Percentiles rank a stretch among this genome's conserved stretches.
These are phyloP conservation scores for Yarrowia sp. DNA, from an alignment of 805 yeast species.

Conservation along the genomic window DNA sequence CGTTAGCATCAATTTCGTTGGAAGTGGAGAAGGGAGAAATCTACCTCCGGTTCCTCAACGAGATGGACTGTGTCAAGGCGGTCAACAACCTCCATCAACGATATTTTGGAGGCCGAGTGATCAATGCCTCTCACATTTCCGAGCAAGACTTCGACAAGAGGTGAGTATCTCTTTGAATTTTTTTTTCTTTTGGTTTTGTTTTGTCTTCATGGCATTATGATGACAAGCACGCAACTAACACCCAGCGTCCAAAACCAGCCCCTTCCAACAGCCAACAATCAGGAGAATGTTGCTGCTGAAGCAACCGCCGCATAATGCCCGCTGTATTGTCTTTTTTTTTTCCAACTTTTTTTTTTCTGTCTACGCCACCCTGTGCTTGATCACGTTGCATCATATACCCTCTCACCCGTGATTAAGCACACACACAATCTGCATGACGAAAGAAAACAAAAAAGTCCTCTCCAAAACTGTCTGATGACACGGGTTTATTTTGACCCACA, in stretches of 20 bases:
- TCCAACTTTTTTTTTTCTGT: neutral
- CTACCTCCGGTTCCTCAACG: conserved; percentile 37
- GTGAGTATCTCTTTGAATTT: conserved; percentile 4
- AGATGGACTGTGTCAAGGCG: conserved; percentile 36
- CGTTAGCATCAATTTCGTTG: conserved; percentile 38
- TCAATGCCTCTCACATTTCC: conserved; percentile 34
- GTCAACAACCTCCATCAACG: conserved; percentile 40
- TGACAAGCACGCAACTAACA: neutral
- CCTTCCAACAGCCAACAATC: neutral
- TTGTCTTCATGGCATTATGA: neutral
- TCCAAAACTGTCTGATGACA: neutral
- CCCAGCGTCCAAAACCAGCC: neutral
- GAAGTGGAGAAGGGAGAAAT: conserved; percentile 38
- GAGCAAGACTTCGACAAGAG: neutral
- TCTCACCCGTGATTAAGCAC: neutral
- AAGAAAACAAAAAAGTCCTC: neutral
- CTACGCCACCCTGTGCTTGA: neutral
- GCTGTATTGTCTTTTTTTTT: neutral
- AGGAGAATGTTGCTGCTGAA: neutral
- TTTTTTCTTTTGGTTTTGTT: neutral
- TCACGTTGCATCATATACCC: neutral
- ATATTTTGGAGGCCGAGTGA: conserved; percentile 39
- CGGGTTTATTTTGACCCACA: neutral
- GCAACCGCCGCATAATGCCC: neutral
- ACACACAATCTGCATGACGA: neutral